These are phyloP conservation scores for Steccherinum ochraceum DNA, from an alignment of 768 basidiomycete species.

Conservation along the genomic window DNA sequence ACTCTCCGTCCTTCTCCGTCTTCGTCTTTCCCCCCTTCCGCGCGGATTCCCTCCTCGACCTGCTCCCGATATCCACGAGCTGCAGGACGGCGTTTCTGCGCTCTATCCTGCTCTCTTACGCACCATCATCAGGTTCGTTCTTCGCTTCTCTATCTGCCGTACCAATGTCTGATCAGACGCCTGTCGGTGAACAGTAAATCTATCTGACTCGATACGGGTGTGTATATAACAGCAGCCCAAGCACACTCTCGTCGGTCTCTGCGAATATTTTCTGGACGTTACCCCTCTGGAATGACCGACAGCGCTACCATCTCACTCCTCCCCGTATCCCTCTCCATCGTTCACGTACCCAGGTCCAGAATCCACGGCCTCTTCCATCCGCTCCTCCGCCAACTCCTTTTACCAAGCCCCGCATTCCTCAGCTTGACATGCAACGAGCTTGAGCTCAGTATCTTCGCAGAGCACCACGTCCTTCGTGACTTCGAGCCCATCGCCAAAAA, in stretches of 20 bases:
- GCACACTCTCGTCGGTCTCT: too few species aligned
- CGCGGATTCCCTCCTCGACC: too few species aligned
- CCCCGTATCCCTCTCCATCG: slow-evolving; percentile 64
- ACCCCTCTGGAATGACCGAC: slow-evolving; percentile 12
- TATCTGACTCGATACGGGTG: too few species aligned
- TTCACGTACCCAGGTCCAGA: slow-evolving; percentile 69
- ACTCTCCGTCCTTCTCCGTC: neutral
- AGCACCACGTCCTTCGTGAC: slow-evolving; percentile 46
- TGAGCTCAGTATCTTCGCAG: slow-evolving; percentile 71
- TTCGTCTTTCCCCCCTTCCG: neutral
- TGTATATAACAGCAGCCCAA: too few species aligned
- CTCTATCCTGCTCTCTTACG: too few species aligned
- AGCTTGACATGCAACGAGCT: slow-evolving; percentile 75
- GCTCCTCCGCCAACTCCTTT: slow-evolving; percentile 63
- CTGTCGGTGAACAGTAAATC: too few species aligned
- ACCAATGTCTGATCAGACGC: too few species aligned
- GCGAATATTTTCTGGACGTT: too few species aligned
- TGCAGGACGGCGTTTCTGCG: too few species aligned
- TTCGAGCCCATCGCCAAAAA: slow-evolving; percentile 56
- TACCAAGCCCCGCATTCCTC: slow-evolving; percentile 60
- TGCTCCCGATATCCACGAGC: too few species aligned
- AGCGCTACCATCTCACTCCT: slow-evolving; percentile 61
- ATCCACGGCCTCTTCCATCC: slow-evolving; percentile 52
- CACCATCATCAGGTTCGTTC: too few species aligned
- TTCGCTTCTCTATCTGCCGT: too few species aligned